Conservation (phyloP, 805 yeast species). For the Teunomyces funiuensis region DNA sequence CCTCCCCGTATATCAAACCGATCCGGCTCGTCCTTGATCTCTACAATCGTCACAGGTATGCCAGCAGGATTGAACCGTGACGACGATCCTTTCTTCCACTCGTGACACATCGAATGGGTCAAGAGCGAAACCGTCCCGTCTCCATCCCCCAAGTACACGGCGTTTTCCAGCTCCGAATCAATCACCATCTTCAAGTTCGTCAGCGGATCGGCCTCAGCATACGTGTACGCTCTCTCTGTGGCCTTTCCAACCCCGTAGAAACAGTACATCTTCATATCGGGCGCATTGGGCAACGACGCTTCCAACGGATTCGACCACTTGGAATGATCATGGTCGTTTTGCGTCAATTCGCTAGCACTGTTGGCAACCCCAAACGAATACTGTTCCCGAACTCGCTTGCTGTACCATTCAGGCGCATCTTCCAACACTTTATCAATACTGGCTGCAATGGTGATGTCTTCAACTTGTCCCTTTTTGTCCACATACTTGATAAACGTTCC, state of each 20-base stretch:
- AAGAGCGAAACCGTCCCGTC: slow-evolving; percentile 92
- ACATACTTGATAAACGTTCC: slow-evolving; percentile 14
- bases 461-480: slow-evolving; percentile 18
- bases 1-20: slow-evolving; percentile 95
- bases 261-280: slow-evolving; percentile 83
- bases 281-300: slow-evolving; percentile 89
- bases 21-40: slow-evolving; percentile 91
- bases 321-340: slow-evolving; percentile 66
- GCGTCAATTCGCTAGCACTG: slow-evolving; percentile 54
- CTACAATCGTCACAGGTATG: slow-evolving; percentile 74
- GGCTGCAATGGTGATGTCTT: slow-evolving; percentile 64
- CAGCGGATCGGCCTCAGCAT: slow-evolving; percentile 59
- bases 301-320: slow-evolving; percentile 97
- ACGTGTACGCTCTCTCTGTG: slow-evolving; percentile 90
- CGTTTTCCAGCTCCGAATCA: slow-evolving; percentile 56
- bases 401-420: slow-evolving; percentile 76
- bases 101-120: slow-evolving; percentile 88
- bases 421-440: slow-evolving; percentile 64
- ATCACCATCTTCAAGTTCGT: slow-evolving; percentile 67
- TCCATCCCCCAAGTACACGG: slow-evolving; percentile 86
- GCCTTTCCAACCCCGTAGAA: slow-evolving; percentile 97
- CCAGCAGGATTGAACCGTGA: slow-evolving; percentile 80
- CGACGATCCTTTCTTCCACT: slow-evolving; percentile 68
- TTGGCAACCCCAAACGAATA: slow-evolving; percentile 79
- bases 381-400: slow-evolving; percentile 59